Conservation (phyloP, 768 basidiomycete species). For the Psilocybe sp. region DNA sequence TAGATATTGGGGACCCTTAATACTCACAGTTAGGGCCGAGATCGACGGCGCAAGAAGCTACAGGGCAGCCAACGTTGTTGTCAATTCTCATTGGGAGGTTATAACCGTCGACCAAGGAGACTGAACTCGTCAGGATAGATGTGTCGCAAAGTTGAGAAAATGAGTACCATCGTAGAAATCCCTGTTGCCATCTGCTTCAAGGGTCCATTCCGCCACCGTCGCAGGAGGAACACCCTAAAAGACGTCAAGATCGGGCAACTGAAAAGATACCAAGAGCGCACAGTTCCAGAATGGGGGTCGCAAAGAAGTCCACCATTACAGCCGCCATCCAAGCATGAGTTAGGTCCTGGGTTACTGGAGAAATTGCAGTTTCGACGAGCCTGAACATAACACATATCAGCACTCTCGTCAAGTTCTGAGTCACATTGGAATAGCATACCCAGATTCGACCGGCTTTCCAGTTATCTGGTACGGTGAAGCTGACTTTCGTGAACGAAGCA, state of each 20-base stretch:
- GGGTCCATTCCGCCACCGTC: conserved; percentile 65
- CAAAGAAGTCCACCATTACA: conserved; percentile 70
- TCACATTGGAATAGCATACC: conserved; percentile 23
- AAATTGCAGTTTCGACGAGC: conserved; percentile 67
- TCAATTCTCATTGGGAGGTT: conserved; percentile 59
- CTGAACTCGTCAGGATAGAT: conserved; percentile 22
- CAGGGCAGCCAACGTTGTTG: conserved; percentile 52
- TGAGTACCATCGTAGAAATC: conserved; percentile 63
- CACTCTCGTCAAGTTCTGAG: neutral
- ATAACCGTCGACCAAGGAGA: conserved; percentile 65
- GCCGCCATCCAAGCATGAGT: conserved; percentile 61
- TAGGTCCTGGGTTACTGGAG: conserved; percentile 46
- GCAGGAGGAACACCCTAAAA: conserved; percentile 59
- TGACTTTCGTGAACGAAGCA: conserved; percentile 30
- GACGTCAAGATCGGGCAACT: neutral
- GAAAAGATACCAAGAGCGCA: conserved; percentile 15
- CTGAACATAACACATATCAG: conserved; percentile 26
- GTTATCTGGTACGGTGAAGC: conserved; percentile 55
- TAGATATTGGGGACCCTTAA: neutral
- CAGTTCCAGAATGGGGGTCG: conserved; percentile 47
- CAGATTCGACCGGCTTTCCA: conserved; percentile 65
- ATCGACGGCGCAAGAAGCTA: conserved; percentile 61
- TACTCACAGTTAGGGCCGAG: conserved; percentile 41
- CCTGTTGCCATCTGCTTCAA: conserved; percentile 34
- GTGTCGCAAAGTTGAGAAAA: conserved; percentile 3